Evolutionary conservation across 208 protist species (phyloP), one percentile per base, ranked within the genome.

Genomic region (Acanthamoeba triangularis): DNA sequence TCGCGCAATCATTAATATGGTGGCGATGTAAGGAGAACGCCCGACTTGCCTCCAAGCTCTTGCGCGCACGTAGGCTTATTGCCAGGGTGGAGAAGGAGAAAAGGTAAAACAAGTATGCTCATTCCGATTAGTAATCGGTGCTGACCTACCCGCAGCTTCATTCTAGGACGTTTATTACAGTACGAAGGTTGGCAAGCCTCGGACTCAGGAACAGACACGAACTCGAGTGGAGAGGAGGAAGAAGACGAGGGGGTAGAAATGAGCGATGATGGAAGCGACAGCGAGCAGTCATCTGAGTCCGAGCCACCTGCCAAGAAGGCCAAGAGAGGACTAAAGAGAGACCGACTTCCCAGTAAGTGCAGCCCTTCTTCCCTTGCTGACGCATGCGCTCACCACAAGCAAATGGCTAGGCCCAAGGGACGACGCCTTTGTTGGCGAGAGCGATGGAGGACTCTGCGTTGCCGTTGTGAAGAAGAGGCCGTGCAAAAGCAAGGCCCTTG

Each of bases 221-320:
- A 85, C 28, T 33, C 44, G 4, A 56, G 76, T 25, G 35, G 28
- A n/a, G 76, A 56, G 14, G 76, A 85, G 23, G 47, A 85, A 5
- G 47, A 28, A 1, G 67, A 41, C 67, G 59, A 65, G 14, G 59
- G 25, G 14, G 2, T 65, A 0, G 37, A 78, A 20, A n/a, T n/a
- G 37, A 78, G 69, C 37, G n/a, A 78, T 0, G n/a, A 18, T 2
- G 37, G 33, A 0, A 78, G 69, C n/a, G 44, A 56, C 20, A 56
- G 76, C 20, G 76, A 56, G 47, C 76, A 47, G 47, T 20, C 35
- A 1, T 82, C 76, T 3, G 76, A 85, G 28, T 25, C 76, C 4
- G 76, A 85, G 44, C 76, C 67, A n/a, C 67, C 76, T 13, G 16
- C 44, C 41, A 85, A 56, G 76, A 85, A 85, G 76, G 76, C 76